A percentile compares a stretch with the other conserved stretches of the same genome.
Evolutionary conservation across 352 stramenopile genomes (phyloP).

Genomic region (Halophytophthora polymorphica): DNA sequence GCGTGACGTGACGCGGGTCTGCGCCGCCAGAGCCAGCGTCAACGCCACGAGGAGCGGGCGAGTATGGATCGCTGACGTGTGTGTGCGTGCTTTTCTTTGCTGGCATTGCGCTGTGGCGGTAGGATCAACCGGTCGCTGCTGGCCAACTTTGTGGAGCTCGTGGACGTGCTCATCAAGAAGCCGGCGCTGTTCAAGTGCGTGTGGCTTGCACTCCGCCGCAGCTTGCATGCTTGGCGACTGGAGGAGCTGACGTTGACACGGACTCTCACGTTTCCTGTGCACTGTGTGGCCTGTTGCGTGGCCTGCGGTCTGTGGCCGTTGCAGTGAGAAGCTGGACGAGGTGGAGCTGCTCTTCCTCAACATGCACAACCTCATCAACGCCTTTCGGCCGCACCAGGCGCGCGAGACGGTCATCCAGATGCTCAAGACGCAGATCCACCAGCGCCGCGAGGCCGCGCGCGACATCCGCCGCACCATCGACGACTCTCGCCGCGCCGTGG

Average conservation of each 20-base stretch:
- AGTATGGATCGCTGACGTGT: background rate
- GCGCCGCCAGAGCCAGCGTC: no score
- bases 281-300: background rate
- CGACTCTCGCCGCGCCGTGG: constrained; percentile 54
- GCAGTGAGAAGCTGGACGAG: constrained; percentile 82
- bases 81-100: background rate
- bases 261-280: no score
- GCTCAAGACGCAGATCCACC: constrained; percentile 75
- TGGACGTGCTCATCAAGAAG: constrained; percentile 79
- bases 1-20: background rate
- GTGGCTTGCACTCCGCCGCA: background rate
- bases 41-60: background rate
- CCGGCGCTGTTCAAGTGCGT: constrained; percentile 81
- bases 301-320: background rate
- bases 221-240: constrained; percentile 1
- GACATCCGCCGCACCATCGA: constrained; percentile 80
- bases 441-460: constrained; percentile 61
- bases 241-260: no score
- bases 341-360: constrained; percentile 86
- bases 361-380: constrained; percentile 90
- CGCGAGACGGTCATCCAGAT: constrained; percentile 83
- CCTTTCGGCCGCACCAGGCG: constrained; percentile 82
- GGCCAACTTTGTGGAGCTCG: constrained; percentile 80
- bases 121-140: constrained; percentile 84
- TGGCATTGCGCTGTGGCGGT: background rate